Evolutionary conservation across 805 yeast species (phyloP).

Genomic region (Wickerhamomyces strasburgensis): DNA sequence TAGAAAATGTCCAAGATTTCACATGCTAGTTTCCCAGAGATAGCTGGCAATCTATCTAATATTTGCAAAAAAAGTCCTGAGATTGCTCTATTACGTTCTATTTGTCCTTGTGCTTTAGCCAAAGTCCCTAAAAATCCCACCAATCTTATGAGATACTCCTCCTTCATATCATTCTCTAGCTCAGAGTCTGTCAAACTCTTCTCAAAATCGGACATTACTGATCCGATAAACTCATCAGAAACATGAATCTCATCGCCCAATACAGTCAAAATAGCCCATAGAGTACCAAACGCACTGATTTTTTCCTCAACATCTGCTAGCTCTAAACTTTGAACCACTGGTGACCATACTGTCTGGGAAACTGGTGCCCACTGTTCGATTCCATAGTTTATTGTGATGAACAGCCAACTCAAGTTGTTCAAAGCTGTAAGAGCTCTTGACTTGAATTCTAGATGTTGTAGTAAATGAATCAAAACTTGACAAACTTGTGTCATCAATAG

Average conservation of each 20-base stretch:
- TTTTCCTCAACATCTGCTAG: constrained; percentile 27
- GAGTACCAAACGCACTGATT: constrained; percentile 35
- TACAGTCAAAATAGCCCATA: constrained; percentile 39
- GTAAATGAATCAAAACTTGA: constrained; percentile 35
- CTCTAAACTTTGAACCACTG: constrained; percentile 11
- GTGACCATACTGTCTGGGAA: constrained; percentile 8
- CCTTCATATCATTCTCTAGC: constrained; percentile 23
- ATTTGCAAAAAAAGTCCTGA: constrained; percentile 39
- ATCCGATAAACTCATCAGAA: constrained; percentile 25
- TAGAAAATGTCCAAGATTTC: constrained; percentile 64
- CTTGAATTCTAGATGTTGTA: constrained; percentile 40
- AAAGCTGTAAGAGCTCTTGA: constrained; percentile 58
- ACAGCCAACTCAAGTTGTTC: constrained; percentile 67
- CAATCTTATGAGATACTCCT: constrained; percentile 38
- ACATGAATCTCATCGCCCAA: constrained; percentile 18
- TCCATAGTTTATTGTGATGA: constrained; percentile 14
- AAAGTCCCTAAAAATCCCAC: constrained; percentile 50
- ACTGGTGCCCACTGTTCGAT: constrained; percentile 13
- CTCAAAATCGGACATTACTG: constrained; percentile 20
- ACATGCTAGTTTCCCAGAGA: constrained; percentile 39
- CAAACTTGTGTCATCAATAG: constrained; percentile 25
- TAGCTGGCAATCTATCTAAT: constrained; percentile 23
- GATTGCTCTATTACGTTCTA: constrained; percentile 39
- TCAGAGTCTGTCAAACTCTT: constrained; percentile 9
- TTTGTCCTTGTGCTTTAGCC: constrained; percentile 41